phyloP scores from a whole-genome alignment of 306 rosid genomes.

The Leucaena leucocephala region DNA sequence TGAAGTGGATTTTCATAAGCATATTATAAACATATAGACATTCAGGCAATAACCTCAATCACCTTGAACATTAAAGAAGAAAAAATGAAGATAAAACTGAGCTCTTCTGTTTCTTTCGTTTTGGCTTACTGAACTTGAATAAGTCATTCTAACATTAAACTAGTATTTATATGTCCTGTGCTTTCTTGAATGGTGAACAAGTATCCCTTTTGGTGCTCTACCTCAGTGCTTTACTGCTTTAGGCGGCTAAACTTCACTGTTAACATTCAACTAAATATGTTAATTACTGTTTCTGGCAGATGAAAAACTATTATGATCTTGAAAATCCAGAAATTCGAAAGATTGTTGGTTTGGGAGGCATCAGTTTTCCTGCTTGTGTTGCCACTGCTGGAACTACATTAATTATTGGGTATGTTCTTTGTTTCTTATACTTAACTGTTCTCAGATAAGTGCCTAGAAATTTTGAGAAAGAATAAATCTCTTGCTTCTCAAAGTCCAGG shows the following conservation, averaged over 20 bases:
- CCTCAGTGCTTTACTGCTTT: neutral
- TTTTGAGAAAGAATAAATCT: neutral
- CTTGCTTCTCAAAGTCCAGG: neutral
- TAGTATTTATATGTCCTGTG: neutral
- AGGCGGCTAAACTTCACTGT: neutral
- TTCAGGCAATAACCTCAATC: neutral
- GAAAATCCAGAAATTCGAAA: constrained; percentile 65
- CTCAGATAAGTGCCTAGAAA: neutral
- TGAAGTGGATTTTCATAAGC: neutral
- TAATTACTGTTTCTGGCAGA: constrained; percentile 49
- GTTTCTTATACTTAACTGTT: constrained; percentile 1
- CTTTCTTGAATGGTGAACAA: neutral
- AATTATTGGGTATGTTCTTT: constrained; percentile 69
- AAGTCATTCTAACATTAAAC: neutral
- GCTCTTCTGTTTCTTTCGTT: no score
- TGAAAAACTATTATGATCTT: constrained; percentile 52
- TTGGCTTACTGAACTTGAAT: neutral
- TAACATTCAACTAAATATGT: neutral
- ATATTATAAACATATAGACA: neutral
- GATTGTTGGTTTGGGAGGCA: constrained; percentile 55
- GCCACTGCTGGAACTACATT: constrained; percentile 96
- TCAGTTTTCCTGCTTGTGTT: constrained; percentile 65
- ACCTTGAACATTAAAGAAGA: neutral
- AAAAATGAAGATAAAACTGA: neutral
- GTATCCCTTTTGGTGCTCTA: neutral